Base-by-base conservation (phyloP, 1,139 yeast genomes). In the Hansenula lynferdii region DNA sequence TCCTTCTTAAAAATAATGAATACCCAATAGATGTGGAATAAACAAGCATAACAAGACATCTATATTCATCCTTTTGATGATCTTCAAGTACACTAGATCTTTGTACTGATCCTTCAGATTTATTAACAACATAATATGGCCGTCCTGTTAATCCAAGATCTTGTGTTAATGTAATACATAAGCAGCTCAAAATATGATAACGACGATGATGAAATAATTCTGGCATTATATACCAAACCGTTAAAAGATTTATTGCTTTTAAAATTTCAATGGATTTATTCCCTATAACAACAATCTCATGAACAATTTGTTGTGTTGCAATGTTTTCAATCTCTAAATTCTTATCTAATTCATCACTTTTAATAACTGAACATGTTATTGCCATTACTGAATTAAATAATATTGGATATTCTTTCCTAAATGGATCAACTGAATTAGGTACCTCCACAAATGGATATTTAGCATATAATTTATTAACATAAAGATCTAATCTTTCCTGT, bases 221-320 rank as follows among this genome's bases (percentile, higher is more conserved):
- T 0, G 95, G 87, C 7, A 86, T 77, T 48, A 84, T 85, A 57
- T 86, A 86, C 95, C 96, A 89, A 26, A 81, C 60, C 28, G 84
- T 73, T 38, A 85, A 62, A 4, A 85, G 53, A 22, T 85, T 53
- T 34, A 85, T 61, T 16, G 82, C 65, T 55, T 83, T 80, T 31
- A 86, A 62, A 37, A 86, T 61, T 54, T 85, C 92, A 19, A 80
- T 64, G 8, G 81, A 73, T 60, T 85, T 87, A 41, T 77, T 69
- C n/a, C 96, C 95, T 19, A 73, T 67, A 12, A 83, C 70, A 62
- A 86, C 62, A 8, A 82, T 72, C 50, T 85, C 90, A 36, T 72
- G 69, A 5, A 83, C 65, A 2, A 85, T 59, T 8, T 79, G 61
- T 48, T 72, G 71, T 25, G 80, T 66, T 1, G 87, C 81, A 39